Evolutionary conservation across 2,329 filamentous ascomycete species (phyloP).

Genomic region (Colletotrichum sojae): DNA sequence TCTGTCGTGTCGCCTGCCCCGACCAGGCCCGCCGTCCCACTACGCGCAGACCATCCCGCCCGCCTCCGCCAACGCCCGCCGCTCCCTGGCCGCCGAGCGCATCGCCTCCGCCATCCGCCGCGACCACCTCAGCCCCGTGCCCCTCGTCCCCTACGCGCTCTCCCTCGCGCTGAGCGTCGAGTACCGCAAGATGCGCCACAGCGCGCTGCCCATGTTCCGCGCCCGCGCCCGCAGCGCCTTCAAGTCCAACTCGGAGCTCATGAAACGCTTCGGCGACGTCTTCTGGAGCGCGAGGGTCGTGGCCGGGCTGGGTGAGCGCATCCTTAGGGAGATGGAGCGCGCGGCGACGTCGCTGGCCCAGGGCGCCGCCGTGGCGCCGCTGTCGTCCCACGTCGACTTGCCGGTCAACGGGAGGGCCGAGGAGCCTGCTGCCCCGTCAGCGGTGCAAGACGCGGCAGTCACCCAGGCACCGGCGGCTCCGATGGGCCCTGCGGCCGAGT

Average conservation of each 20-base stretch:
- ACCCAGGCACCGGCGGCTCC: neutral
- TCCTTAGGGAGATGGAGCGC: constrained; percentile 70
- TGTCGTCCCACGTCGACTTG: constrained; percentile 18
- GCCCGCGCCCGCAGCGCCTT: constrained; percentile 69
- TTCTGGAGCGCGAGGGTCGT: constrained; percentile 72
- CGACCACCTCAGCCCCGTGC: constrained; percentile 67
- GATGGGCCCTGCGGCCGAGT: constrained; percentile 24
- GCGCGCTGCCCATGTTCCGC: constrained; percentile 71
- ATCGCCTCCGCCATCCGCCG: constrained; percentile 68
- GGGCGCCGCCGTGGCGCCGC: constrained; percentile 23
- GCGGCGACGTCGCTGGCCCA: constrained; percentile 60
- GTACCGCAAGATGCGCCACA: constrained; percentile 75
- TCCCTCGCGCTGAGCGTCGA: constrained; percentile 73
- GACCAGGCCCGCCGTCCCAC: constrained; percentile 55
- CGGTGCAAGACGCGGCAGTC: constrained; percentile 39
- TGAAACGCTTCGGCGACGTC: constrained; percentile 67
- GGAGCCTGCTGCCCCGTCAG: neutral
- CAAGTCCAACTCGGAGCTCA: constrained; percentile 65
- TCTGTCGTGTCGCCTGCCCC: constrained; percentile 70
- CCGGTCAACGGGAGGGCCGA: constrained; percentile 5
- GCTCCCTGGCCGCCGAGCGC: constrained; percentile 70
- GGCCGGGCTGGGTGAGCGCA: constrained; percentile 67
- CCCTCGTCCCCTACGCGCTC: constrained; percentile 73
- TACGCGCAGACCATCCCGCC: constrained; percentile 59
- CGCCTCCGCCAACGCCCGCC: constrained; percentile 67